A percentile compares a stretch with the other conserved stretches of the same genome.
These are phyloP conservation scores for Bryoglossum gracile DNA, from an alignment of 495 filamentous ascomycete species.

Conservation along the genomic window DNA sequence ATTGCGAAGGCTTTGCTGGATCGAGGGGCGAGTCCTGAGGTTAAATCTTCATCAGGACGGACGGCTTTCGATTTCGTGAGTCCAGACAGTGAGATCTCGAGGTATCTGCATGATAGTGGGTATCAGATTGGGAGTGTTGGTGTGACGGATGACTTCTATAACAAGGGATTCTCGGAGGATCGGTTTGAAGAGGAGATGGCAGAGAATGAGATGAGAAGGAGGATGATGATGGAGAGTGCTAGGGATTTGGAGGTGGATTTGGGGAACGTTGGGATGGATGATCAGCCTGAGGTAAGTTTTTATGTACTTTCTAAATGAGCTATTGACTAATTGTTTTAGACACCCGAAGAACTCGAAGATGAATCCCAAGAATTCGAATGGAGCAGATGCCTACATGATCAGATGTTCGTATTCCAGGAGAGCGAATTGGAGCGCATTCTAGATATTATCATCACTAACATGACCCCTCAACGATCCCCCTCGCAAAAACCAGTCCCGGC, in stretches of 20 bases:
- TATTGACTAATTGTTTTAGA: slow-evolving; percentile 39
- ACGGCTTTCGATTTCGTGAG: slow-evolving; percentile 96
- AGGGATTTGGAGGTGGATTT: slow-evolving; percentile 95
- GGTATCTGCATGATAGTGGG: slow-evolving; percentile 87
- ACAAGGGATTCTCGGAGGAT: slow-evolving; percentile 84
- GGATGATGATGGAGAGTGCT: slow-evolving; percentile 99
- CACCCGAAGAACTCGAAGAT: slow-evolving; percentile 75
- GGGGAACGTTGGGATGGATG: slow-evolving; percentile 91
- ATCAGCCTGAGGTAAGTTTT: slow-evolving; percentile 76
- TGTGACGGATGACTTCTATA: slow-evolving; percentile 95
- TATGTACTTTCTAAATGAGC: slow-evolving; percentile 4
- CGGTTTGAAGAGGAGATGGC: slow-evolving; percentile 95
- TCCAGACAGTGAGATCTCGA: slow-evolving; percentile 91
- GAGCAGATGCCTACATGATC: slow-evolving; percentile 90
- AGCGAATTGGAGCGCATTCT: slow-evolving; percentile 82
- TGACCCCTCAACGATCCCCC: slow-evolving; percentile 91
- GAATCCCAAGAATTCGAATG: slow-evolving; percentile 96
- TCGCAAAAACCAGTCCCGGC: slow-evolving; percentile 96
- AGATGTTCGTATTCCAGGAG: slow-evolving; percentile 99
- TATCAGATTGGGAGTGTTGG: slow-evolving; percentile 81
- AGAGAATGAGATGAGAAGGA: slow-evolving; percentile 88
- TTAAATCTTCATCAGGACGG: slow-evolving; percentile 86
- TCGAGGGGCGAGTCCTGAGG: slow-evolving; percentile 88
- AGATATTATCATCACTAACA: slow-evolving; percentile 94
- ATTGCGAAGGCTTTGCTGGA: slow-evolving; percentile 90